phyloP scores from a whole-genome alignment of 2,329 filamentous ascomycete species.

The Cytospora chrysosperma region DNA sequence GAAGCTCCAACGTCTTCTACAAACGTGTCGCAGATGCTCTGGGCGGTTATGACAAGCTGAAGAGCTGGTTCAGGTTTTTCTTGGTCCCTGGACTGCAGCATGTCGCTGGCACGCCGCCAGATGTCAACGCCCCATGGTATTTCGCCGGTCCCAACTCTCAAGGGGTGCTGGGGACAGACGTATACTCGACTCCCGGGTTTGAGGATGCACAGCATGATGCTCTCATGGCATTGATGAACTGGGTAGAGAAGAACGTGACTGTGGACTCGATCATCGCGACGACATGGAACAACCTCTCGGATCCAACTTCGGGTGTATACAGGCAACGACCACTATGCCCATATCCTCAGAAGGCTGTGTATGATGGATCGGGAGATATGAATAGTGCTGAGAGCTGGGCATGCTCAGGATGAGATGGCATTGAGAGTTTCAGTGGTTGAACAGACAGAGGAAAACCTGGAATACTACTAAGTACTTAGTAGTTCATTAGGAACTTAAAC shows the following conservation, averaged over 20 bases:
- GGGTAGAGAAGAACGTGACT: conserved; percentile 28
- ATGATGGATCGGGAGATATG: conserved; percentile 19
- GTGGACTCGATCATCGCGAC: conserved; percentile 25
- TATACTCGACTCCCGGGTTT: conserved; percentile 37
- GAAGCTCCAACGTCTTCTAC: conserved; percentile 36
- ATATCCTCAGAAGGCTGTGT: conserved; percentile 27
- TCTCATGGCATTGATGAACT: conserved; percentile 25
- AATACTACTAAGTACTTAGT: too few species aligned
- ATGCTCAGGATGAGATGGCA: neutral
- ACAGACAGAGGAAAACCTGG: too few species aligned
- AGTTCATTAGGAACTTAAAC: too few species aligned
- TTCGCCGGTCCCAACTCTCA: conserved; percentile 34
- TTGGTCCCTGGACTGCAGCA: conserved; percentile 51
- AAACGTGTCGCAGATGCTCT: conserved; percentile 37
- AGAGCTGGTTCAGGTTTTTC: conserved; percentile 52
- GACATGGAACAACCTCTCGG: conserved; percentile 24
- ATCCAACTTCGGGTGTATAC: conserved; percentile 26
- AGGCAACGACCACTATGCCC: conserved; percentile 30
- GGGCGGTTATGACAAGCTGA: conserved; percentile 34
- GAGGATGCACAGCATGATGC: conserved; percentile 37
- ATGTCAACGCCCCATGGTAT: conserved; percentile 36
- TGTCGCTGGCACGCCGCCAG: conserved; percentile 35
- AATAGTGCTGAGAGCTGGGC: conserved; percentile 20
- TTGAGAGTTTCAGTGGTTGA: neutral
- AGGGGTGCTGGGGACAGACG: conserved; percentile 28